Base-by-base conservation (phyloP, 1,284 basidiomycete species). In the Ganoderma lucidum region DNA sequence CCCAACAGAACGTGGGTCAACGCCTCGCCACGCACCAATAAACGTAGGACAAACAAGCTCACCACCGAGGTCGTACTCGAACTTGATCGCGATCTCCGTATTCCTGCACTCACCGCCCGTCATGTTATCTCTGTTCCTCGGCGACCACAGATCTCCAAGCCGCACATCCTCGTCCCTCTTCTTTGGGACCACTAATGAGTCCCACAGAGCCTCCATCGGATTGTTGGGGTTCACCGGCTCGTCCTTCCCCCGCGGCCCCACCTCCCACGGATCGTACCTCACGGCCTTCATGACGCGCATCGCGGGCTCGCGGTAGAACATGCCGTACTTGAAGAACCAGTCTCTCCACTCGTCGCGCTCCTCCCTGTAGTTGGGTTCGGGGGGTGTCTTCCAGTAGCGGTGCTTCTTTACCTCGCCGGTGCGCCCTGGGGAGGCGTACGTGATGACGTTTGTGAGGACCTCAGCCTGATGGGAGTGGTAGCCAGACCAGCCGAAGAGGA, bases 401-500 rank as follows among this genome's bases (percentile, higher is more conserved):
- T 75, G 75, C 37, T 68, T 72, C 73, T 79, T 79, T 74, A 82
- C 78, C 19, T 79, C 77, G n/a, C 79, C 77, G 44, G 65, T 72
- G 59, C 72, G 72, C 42, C 65, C 65, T 2, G 71, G 69, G 2
- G 66, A 35, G 4, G 75, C 72, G 62, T 79, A 76, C 64, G 76
- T 71, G 65, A 78, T 74, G 58, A 77, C 75, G 62, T 80, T 63
- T 9, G 75, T 70, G 64, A 73, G 75, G 6, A 81, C 78, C 37
- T 76, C 70, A 15, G 75, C 73, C 1, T 69, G 66, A 67, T 80
- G 81, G 32, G 71, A 60, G 65, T 81, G 81, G 4, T 72, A 59
- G 37, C 79, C 74, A 60, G 73, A 75, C 79, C 79, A 81, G 44
- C 82, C 82, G 66, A 82, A 83, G 72, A 81, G 75, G 75, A 80